phyloP scores from a whole-genome alignment of 805 yeast genomes.

The Candida ulmi region DNA sequence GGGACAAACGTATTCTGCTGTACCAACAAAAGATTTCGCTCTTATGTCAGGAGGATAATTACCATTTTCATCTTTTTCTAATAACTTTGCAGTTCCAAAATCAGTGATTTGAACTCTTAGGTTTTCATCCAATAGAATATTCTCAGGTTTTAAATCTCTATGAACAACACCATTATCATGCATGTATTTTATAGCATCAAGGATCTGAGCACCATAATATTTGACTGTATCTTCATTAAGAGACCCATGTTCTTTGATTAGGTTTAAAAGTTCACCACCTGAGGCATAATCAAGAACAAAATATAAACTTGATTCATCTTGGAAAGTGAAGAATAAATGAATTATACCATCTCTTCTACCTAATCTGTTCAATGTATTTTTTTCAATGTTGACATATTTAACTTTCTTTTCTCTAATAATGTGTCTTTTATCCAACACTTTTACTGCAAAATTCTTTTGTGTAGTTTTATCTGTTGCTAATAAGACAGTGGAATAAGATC shows the following conservation, averaged over 20 bases:
- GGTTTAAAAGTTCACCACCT: slow-evolving; percentile 66
- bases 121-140: slow-evolving; percentile 58
- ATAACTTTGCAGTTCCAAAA: slow-evolving; percentile 76
- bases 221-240: slow-evolving; percentile 62
- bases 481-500: slow-evolving; percentile 90
- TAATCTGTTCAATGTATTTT: slow-evolving; percentile 68
- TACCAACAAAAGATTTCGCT: slow-evolving; percentile 81
- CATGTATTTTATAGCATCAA: slow-evolving; percentile 68
- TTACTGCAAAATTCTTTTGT: slow-evolving; percentile 71
- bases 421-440: slow-evolving; percentile 70
- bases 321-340: slow-evolving; percentile 71
- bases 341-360: slow-evolving; percentile 58
- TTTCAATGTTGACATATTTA: slow-evolving; percentile 78
- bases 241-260: slow-evolving; percentile 66
- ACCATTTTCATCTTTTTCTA: slow-evolving; percentile 47
- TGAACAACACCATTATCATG: slow-evolving; percentile 74
- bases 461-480: slow-evolving; percentile 79
- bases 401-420: slow-evolving; percentile 78
- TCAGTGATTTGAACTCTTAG: slow-evolving; percentile 69
- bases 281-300: slow-evolving; percentile 76
- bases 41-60: slow-evolving; percentile 59
- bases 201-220: slow-evolving; percentile 66
- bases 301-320: slow-evolving; percentile 66
- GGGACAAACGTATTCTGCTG: slow-evolving; percentile 82
- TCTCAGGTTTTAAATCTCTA: slow-evolving; percentile 81